Evolutionary conservation across 768 basidiomycete species (phyloP), one percentile per base, ranked within the genome.

Genomic region (Leccinum sublutescens): DNA sequence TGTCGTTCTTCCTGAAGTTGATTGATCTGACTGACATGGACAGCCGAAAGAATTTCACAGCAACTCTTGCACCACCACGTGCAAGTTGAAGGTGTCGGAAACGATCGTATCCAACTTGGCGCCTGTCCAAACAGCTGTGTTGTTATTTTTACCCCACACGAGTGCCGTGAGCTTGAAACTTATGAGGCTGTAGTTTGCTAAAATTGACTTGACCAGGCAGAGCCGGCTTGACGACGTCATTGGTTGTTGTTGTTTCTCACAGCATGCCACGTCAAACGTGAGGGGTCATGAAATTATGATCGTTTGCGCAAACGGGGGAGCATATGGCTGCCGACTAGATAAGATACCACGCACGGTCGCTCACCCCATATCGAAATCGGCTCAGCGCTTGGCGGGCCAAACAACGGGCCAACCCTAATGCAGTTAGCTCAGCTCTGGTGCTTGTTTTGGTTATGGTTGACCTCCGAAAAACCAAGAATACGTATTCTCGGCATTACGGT

Each of bases 11-110:
- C 43, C 6, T 45, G 19, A 45, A 19, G 50, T 21, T n/a, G 29
- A 27, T 11, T 49, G 48, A 49, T 49, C 29, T n/a, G 31, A 40
- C 4, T 50, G 55, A 57, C 60, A 27, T 29, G 43, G 21, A 29
- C 58, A 55, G 53, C 15, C 33, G 19, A 12, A 31, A 23, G 36
- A n/a, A 19, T 29, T 65, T 12, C 38, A 64, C 58, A 64, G 50
- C 38, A 55, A 27, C 5, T 11, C 23, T 49, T 40, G 23, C 43
- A 52, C 49, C 40, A 61, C 31, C 12, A 47, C 19, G 19, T 36
- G 33, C 52, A 21, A 21, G 15, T 29, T 34, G 11, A 29, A 40
- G 19, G n/a, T 43, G 9, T n/a, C 40, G 43, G 43, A 45, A 45
- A n/a, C 19, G 19, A 19, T 45, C 19, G 43, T 45, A 12, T 45